Evolutionary conservation across 2,329 filamentous ascomycete species (phyloP).

Genomic region (Cladosporium sphaerospermum): DNA sequence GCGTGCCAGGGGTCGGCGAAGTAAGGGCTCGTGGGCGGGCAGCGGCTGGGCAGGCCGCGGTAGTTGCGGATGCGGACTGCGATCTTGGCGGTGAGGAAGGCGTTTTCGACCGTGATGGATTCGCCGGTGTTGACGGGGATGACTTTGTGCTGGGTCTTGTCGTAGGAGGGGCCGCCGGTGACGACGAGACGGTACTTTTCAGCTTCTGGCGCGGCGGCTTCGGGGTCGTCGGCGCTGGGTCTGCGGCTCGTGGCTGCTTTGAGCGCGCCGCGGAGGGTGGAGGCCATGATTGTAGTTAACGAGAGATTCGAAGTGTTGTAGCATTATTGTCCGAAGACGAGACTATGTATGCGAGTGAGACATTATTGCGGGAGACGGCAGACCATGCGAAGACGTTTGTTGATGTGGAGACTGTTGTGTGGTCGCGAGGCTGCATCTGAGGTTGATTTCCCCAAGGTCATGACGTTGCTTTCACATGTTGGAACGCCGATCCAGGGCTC

Average conservation of each 20-base stretch:
- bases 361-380: too few relatives aligned
- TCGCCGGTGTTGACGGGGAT: slow-evolving; percentile 68
- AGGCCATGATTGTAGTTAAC: slow-evolving; percentile 17
- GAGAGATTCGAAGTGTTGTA: too few relatives aligned
- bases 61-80: slow-evolving; percentile 68
- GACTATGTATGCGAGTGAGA: too few relatives aligned
- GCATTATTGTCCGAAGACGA: too few relatives aligned
- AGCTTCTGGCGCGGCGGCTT: slow-evolving; percentile 35
- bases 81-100: slow-evolving; percentile 60
- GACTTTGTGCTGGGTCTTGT: slow-evolving; percentile 58
- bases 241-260: slow-evolving; percentile 11
- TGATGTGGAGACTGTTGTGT: too few relatives aligned
- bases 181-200: slow-evolving; percentile 70
- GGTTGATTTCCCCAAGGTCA: too few relatives aligned
- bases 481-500: too few relatives aligned
- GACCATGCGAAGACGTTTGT: too few relatives aligned
- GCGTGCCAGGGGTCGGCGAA: slow-evolving; percentile 65
- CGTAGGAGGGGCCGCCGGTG: slow-evolving; percentile 73
- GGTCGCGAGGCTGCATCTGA: too few relatives aligned
- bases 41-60: slow-evolving; percentile 58
- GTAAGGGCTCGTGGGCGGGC: slow-evolving; percentile 64
- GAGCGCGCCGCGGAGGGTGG: slow-evolving; percentile 19
- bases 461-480: too few relatives aligned
- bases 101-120: slow-evolving; percentile 56
- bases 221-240: slow-evolving; percentile 17